Percentiles rank a stretch among this genome's conserved stretches.
Evolutionary conservation across 202 grass and related monocot species (phyloP).

Genomic region (Cymbopogon flexuosus): DNA sequence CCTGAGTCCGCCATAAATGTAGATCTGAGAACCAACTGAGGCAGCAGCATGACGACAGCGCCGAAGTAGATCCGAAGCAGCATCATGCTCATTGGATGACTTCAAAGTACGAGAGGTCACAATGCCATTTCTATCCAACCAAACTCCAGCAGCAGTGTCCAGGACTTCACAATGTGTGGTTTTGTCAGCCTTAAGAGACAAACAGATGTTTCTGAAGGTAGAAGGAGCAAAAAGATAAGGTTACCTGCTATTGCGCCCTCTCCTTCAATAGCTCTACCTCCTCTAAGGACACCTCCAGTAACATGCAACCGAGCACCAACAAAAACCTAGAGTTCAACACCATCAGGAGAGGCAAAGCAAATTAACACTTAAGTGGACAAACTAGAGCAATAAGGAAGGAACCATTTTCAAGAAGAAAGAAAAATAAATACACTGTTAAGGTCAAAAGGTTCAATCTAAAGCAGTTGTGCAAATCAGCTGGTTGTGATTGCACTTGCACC

Average conservation of each 20-base stretch:
- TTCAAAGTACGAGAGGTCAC: constrained; percentile 75
- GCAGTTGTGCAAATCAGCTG: background rate
- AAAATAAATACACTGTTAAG: background rate
- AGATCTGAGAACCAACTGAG: constrained; percentile 81
- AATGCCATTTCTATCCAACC: constrained; percentile 97
- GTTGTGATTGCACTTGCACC: background rate
- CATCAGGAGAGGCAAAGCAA: constrained; percentile 44
- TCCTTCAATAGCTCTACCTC: constrained; percentile 86
- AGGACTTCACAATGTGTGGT: constrained; percentile 57
- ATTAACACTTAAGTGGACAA: constrained; percentile 9
- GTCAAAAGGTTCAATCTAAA: constrained; percentile 13
- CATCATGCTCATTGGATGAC: constrained; percentile 71
- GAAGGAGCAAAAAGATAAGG: constrained; percentile 3
- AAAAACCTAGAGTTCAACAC: constrained; percentile 61
- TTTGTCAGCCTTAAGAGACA: constrained; percentile 21
- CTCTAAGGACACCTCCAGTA: constrained; percentile 93
- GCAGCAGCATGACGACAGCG: constrained; percentile 90
- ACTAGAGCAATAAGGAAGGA: constrained; percentile 10
- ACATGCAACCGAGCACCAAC: constrained; percentile 96
- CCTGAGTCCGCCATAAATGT: constrained; percentile 82
- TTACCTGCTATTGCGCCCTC: constrained; percentile 88
- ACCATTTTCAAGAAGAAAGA: constrained; percentile 13
- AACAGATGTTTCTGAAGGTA: constrained; percentile 16
- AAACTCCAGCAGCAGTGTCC: constrained; percentile 98
- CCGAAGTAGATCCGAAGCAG: constrained; percentile 80